Evolutionary conservation across 2,329 filamentous ascomycete species (phyloP).

Genomic region (Tolypocladium inflatum): DNA sequence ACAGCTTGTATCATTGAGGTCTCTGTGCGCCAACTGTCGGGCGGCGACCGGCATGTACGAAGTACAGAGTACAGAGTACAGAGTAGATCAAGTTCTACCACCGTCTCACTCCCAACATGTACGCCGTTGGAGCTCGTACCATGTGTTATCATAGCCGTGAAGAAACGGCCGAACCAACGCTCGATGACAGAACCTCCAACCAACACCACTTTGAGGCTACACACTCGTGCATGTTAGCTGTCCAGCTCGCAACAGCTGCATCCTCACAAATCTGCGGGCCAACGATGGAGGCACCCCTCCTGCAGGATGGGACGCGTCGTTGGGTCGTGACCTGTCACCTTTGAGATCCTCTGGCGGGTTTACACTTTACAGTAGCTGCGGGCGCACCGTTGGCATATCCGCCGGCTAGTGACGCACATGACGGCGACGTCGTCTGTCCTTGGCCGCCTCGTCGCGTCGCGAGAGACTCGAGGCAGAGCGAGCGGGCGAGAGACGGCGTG

Average conservation of each 20-base stretch:
- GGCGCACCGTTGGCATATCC: not conserved
- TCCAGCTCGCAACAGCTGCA: not conserved
- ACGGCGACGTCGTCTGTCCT: not conserved
- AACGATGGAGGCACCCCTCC: not conserved
- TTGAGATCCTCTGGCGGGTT: not conserved
- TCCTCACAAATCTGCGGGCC: not conserved
- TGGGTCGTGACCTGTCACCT: not conserved
- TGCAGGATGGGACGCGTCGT: not conserved
- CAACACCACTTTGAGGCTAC: not conserved
- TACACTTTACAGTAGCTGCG: not conserved
- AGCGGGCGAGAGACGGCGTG: not conserved
- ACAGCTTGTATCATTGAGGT: too few species aligned
- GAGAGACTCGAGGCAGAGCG: not conserved
- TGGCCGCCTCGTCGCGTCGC: not conserved
- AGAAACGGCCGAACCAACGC: not conserved
- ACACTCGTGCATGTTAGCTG: not conserved
- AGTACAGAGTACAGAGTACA: not conserved
- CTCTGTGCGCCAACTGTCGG: not conserved
- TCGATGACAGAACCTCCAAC: not conserved
- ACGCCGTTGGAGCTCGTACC: not conserved
- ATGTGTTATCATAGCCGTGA: not conserved
- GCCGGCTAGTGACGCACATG: not conserved
- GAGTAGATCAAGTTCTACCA: not conserved
- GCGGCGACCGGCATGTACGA: not conserved
- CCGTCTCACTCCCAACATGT: not conserved